A percentile compares a stretch with the other conserved stretches of the same genome.
Evolutionary conservation across 2,329 filamentous ascomycete species (phyloP).

Genomic region (Trichoderma sp.): DNA sequence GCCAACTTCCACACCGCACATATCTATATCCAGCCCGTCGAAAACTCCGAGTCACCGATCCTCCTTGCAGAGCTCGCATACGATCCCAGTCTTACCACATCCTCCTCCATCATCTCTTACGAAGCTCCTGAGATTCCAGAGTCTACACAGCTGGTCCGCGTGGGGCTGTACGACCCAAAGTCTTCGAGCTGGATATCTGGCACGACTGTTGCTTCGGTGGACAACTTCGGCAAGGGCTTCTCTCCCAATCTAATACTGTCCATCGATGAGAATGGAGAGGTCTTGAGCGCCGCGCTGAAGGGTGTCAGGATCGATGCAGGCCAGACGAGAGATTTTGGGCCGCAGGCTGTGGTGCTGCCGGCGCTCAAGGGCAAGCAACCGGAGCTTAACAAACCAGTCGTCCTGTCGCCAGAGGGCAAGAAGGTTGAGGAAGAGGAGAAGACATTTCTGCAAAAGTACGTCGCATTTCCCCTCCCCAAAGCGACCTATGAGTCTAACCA

Average conservation of each 20-base stretch:
- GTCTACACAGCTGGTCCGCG: slow-evolving; percentile 54
- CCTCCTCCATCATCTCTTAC: slow-evolving; percentile 56
- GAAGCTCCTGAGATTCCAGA: slow-evolving; percentile 59
- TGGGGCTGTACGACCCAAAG: slow-evolving; percentile 60
- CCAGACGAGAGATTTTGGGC: slow-evolving; percentile 67
- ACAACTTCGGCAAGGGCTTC: slow-evolving; percentile 66
- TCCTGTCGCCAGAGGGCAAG: slow-evolving; percentile 63
- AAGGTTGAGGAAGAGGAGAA: slow-evolving; percentile 62
- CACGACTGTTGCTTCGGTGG: slow-evolving; percentile 58
- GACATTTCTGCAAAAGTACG: slow-evolving; percentile 68
- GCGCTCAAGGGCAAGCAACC: slow-evolving; percentile 58
- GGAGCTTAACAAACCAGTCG: slow-evolving; percentile 65
- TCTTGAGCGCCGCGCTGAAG: slow-evolving; percentile 57
- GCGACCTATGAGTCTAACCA: slow-evolving; percentile 41
- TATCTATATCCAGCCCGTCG: slow-evolving; percentile 59
- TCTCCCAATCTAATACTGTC: slow-evolving; percentile 60
- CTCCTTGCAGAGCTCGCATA: slow-evolving; percentile 62
- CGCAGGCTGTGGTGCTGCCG: slow-evolving; percentile 57
- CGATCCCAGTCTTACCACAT: slow-evolving; percentile 50
- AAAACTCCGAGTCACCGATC: slow-evolving; percentile 41
- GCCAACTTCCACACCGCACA: slow-evolving; percentile 52
- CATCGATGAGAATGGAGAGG: slow-evolving; percentile 49
- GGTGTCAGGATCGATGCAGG: slow-evolving; percentile 66
- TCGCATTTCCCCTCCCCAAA: slow-evolving; percentile 29
- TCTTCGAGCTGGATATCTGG: slow-evolving; percentile 56